phyloP scores from a whole-genome alignment of 2,329 filamentous ascomycete genomes.

The Clarireedia homoeocarpa region DNA sequence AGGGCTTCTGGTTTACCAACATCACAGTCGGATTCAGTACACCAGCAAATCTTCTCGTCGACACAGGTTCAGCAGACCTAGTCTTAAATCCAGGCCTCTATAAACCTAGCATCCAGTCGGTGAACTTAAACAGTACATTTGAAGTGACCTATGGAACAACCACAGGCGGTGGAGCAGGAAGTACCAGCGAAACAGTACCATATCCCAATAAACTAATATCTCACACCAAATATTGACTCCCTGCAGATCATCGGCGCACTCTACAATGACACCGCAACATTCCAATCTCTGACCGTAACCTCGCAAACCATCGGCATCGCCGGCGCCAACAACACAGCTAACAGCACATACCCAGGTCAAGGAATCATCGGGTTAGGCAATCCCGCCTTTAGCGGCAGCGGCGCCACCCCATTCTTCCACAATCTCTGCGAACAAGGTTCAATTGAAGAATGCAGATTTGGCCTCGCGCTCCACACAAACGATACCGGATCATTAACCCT shows the following conservation, averaged over 20 bases:
- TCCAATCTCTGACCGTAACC: background rate
- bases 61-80: slow-evolving; percentile 12
- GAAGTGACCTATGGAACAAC: slow-evolving; percentile 3
- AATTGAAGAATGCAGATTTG: slow-evolving; percentile 7
- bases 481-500: background rate
- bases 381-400: background rate
- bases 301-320: background rate
- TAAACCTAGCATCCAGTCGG: background rate
- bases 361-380: slow-evolving; percentile 3
- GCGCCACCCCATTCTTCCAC: slow-evolving; percentile 7
- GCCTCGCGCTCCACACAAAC: background rate
- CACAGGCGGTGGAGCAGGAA: slow-evolving; percentile 3
- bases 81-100: slow-evolving; percentile 12
- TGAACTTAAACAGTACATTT: background rate
- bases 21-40: slow-evolving; percentile 6
- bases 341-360: background rate
- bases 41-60: slow-evolving; percentile 10
- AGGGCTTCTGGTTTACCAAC: slow-evolving; percentile 13
- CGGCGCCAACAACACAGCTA: background rate
- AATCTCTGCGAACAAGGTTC: background rate
- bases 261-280: slow-evolving; percentile 2
- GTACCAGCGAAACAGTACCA: background rate
- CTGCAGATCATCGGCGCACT: slow-evolving; percentile 3
- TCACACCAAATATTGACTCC: background rate
- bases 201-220: background rate